phyloP scores from a whole-genome alignment of 2,329 filamentous ascomycete genomes.

The Tolypocladium cylindrosporum region DNA sequence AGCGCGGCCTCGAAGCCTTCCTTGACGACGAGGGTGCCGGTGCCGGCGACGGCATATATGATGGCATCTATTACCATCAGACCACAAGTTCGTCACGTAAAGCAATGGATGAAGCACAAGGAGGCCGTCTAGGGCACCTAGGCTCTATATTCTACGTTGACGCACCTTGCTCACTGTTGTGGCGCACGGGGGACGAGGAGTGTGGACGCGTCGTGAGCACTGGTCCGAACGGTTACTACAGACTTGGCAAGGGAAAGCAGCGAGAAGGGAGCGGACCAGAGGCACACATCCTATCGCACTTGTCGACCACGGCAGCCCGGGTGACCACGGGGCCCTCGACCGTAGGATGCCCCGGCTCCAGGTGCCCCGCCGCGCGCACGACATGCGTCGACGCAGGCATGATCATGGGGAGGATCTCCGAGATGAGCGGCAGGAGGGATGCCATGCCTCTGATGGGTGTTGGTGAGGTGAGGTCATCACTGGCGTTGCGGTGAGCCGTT shows the following conservation, averaged over 20 bases:
- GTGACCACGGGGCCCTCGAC: constrained; percentile 22
- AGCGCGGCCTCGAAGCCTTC: constrained; percentile 40
- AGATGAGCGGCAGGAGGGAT: constrained; percentile 43
- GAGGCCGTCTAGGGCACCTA: background rate
- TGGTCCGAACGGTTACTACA: constrained; percentile 19
- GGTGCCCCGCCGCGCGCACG: constrained; percentile 36
- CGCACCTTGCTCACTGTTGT: constrained; percentile 59
- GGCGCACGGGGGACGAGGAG: constrained; percentile 52
- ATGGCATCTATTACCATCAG: constrained; percentile 45
- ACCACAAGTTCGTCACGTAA: background rate
- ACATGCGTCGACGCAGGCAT: constrained; percentile 48
- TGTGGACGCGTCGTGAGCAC: constrained; percentile 55
- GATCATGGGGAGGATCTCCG: constrained; percentile 50
- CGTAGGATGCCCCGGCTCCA: constrained; percentile 25
- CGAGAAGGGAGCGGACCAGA: constrained; percentile 36
- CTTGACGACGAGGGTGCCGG: constrained; percentile 49
- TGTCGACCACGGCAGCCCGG: constrained; percentile 49
- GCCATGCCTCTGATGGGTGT: constrained; percentile 27
- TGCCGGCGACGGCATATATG: constrained; percentile 53
- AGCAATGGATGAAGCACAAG: background rate
- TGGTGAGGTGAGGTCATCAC: background rate
- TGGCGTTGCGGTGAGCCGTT: no score
- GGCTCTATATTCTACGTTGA: background rate
- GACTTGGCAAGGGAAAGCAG: constrained; percentile 2
- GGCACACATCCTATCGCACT: constrained; percentile 57